Percentiles rank a stretch among this genome's conserved stretches.
phyloP scores from a whole-genome alignment of 306 rosid species.

The Vigna radiata region DNA sequence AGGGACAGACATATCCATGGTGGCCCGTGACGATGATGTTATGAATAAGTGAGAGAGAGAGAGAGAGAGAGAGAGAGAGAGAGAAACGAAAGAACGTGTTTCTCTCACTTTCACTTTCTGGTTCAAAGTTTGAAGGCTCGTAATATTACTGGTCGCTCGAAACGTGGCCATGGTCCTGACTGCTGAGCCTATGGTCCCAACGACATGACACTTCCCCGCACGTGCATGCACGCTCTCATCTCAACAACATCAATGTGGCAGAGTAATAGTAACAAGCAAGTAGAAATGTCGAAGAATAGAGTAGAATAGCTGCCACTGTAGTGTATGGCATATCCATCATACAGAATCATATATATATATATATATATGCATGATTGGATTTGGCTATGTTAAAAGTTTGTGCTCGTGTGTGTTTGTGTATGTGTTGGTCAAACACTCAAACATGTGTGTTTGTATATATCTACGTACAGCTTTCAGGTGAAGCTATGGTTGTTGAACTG shows the following conservation, averaged over 20 bases:
- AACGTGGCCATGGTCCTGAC: slow-evolving; percentile 41
- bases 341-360: neutral
- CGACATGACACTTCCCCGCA: slow-evolving; percentile 20
- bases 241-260: neutral
- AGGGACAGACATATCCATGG: slow-evolving; percentile 2
- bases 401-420: neutral
- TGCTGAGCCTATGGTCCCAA: slow-evolving; percentile 31
- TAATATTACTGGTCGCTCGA: slow-evolving; percentile 14
- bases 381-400: neutral
- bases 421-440: slow-evolving; percentile 1
- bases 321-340: neutral
- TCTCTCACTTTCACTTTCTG: slow-evolving; percentile 15
- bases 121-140: slow-evolving; percentile 33
- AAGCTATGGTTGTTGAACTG: slow-evolving; percentile 8
- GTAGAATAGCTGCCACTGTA: neutral
- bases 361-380: neutral
- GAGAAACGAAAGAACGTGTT: neutral
- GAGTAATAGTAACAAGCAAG: neutral
- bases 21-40: slow-evolving; percentile 11
- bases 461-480: slow-evolving; percentile 37
- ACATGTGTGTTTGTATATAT: neutral
- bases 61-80: too few species aligned
- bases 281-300: neutral
- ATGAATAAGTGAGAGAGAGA: neutral
- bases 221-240: slow-evolving; percentile 44